A percentile compares a stretch with the other conserved stretches of the same genome.
These are phyloP conservation scores for Zygoascus meyerae DNA, from an alignment of 1,139 yeast genomes.

Conservation along the genomic window DNA sequence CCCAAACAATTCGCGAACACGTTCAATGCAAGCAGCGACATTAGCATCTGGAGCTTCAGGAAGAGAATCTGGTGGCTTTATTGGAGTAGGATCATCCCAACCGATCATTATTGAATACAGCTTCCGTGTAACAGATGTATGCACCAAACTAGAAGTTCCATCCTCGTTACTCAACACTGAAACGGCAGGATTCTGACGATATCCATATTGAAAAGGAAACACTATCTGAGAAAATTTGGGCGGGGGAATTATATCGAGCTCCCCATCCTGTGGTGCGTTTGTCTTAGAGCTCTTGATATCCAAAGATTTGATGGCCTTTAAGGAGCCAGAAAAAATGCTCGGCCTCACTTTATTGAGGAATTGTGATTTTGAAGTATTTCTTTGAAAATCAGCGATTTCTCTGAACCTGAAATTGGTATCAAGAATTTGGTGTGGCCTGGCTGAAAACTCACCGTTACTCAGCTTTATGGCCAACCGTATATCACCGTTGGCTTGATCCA, in stretches of 20 bases:
- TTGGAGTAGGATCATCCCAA: slow-evolving; percentile 46
- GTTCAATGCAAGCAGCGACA: slow-evolving; percentile 45
- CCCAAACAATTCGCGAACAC: slow-evolving; percentile 51
- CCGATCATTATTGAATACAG: slow-evolving; percentile 36
- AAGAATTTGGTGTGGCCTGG: slow-evolving; percentile 62
- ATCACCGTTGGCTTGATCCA: slow-evolving; percentile 44
- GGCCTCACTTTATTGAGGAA: slow-evolving; percentile 41
- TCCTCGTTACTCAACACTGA: slow-evolving; percentile 50
- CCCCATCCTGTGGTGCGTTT: slow-evolving; percentile 26
- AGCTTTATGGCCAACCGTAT: slow-evolving; percentile 46
- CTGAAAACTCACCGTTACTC: slow-evolving; percentile 32
- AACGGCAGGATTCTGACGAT: slow-evolving; percentile 53
- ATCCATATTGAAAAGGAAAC: slow-evolving; percentile 69
- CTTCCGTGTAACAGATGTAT: slow-evolving; percentile 30
- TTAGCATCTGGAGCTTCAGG: slow-evolving; percentile 31
- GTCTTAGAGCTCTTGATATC: slow-evolving; percentile 30
- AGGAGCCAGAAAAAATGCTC: slow-evolving; percentile 40
- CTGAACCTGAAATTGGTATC: slow-evolving; percentile 72
- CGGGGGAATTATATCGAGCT: slow-evolving; percentile 77
- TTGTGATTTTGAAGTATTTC: slow-evolving; percentile 52
- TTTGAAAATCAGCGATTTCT: slow-evolving; percentile 85
- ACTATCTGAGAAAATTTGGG: slow-evolving; percentile 72
- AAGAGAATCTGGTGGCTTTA: slow-evolving; percentile 40
- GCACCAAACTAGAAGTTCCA: slow-evolving; percentile 29
- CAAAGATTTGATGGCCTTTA: slow-evolving; percentile 35